Percentiles rank a stretch among this genome's conserved stretches.
Evolutionary conservation across 2,329 filamentous ascomycete genomes (phyloP).

Genomic region (Microdochium trichocladiopsis): DNA sequence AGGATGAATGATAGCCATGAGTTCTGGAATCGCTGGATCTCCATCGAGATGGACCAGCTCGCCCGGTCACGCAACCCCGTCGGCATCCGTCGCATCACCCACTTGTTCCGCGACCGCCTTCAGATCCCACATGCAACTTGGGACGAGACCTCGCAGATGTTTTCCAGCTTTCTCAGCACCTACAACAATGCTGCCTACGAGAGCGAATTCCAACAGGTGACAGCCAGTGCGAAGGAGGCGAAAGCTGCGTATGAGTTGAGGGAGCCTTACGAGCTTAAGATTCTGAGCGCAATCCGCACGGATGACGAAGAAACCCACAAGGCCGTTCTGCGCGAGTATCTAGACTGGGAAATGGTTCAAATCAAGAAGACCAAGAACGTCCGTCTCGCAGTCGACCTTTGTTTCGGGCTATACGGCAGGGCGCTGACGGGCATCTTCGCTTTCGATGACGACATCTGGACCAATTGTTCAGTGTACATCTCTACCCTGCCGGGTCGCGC

Average conservation of each 20-base stretch:
- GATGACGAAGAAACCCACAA: conserved; percentile 49
- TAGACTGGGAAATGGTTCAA: conserved; percentile 75
- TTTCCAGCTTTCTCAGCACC: conserved; percentile 67
- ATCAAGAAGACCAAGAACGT: conserved; percentile 43
- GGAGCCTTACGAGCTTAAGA: conserved; percentile 60
- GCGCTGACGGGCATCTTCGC: conserved; percentile 65
- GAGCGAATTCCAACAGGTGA: conserved; percentile 62
- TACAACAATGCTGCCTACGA: conserved; percentile 69
- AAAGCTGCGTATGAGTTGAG: conserved; percentile 58
- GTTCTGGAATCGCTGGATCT: conserved; percentile 74
- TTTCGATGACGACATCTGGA: conserved; percentile 70
- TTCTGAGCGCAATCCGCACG: conserved; percentile 50
- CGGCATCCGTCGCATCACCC: conserved; percentile 57
- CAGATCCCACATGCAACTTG: conserved; percentile 67
- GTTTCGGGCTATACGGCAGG: conserved; percentile 67
- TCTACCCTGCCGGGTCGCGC: conserved; percentile 39
- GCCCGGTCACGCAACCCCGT: conserved; percentile 44
- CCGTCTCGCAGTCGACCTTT: conserved; percentile 40
- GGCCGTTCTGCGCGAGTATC: conserved; percentile 55
- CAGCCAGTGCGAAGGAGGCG: conserved; percentile 53
- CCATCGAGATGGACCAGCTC: conserved; percentile 63
- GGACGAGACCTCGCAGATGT: conserved; percentile 67
- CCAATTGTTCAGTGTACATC: conserved; percentile 74
- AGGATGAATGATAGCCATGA: conserved; percentile 70
- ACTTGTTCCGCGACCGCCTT: conserved; percentile 64